Conservation (phyloP, 352 stramenopile genomes). For the Lagenidium sp. region DNA sequence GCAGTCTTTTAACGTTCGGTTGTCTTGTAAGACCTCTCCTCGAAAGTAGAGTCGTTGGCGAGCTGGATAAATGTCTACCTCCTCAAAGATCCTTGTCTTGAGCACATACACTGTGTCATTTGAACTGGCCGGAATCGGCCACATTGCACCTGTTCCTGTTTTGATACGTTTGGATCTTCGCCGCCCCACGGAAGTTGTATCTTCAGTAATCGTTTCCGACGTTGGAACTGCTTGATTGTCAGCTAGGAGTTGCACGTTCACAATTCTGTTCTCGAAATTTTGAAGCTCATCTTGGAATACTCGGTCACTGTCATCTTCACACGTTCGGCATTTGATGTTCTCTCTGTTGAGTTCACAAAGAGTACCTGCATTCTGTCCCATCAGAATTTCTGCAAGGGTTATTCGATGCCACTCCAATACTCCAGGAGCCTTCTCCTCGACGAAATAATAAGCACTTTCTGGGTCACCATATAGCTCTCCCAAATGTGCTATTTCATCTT, state of each 20-base stretch:
- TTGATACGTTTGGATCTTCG: constrained; percentile 58
- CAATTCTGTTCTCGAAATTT: constrained; percentile 54
- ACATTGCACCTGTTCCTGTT: constrained; percentile 31
- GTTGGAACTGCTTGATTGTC: constrained; percentile 44
- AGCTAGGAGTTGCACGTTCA: constrained; percentile 51
- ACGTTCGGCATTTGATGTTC: constrained; percentile 32
- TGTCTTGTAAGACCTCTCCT: constrained; percentile 43
- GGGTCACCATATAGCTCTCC: constrained; percentile 45
- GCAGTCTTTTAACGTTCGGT: constrained; percentile 44
- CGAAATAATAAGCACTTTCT: constrained; percentile 40
- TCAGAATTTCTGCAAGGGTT: constrained; percentile 23
- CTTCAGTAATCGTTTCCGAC: constrained; percentile 25
- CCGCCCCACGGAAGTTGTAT: constrained; percentile 27
- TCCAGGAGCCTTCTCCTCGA: constrained; percentile 9
- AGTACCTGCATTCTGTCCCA: too few relatives aligned
- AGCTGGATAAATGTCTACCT: constrained; percentile 56
- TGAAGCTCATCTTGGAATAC: constrained; percentile 33
- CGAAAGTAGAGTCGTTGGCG: constrained; percentile 67
- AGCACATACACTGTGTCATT: constrained; percentile 67
- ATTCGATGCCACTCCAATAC: constrained; percentile 36
- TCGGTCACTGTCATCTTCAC: constrained; percentile 29
- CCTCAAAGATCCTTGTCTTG: constrained; percentile 68
- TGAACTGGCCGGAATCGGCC: constrained; percentile 42
- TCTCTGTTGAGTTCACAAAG: constrained; percentile 22
- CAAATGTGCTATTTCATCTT: constrained; percentile 52